Evolutionary conservation across 2,329 filamentous ascomycete genomes (phyloP).

Genomic region (Bipolaris victoriae): DNA sequence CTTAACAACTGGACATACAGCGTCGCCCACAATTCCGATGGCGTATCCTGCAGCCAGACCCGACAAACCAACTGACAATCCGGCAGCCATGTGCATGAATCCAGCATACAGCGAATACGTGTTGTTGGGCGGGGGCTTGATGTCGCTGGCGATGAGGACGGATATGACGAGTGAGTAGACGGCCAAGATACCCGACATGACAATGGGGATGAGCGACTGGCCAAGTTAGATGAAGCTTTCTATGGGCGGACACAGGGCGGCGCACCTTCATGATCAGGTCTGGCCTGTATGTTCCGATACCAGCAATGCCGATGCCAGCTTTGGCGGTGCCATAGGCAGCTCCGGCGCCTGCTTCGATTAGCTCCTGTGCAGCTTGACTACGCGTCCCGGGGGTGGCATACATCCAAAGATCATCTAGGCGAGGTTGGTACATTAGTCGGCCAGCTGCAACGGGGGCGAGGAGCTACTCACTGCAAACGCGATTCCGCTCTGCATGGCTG

Average conservation of each 20-base stretch:
- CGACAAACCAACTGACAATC: conserved; percentile 71
- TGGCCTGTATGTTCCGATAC: conserved; percentile 82
- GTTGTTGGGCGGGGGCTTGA: conserved; percentile 70
- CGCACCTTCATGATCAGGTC: conserved; percentile 89
- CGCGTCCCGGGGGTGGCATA: conserved; percentile 53
- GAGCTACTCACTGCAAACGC: conserved; percentile 64
- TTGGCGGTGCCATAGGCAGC: conserved; percentile 89
- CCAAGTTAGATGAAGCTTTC: conserved; percentile 29
- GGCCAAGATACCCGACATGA: conserved; percentile 99
- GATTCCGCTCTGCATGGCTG: conserved; percentile 69
- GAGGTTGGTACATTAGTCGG: conserved; percentile 31
- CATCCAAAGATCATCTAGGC: conserved; percentile 78
- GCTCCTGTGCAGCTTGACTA: conserved; percentile 15
- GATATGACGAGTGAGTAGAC: conserved; percentile 97
- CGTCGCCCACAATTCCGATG: conserved; percentile 94
- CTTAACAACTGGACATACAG: conserved; percentile 58
- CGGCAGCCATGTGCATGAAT: conserved; percentile 92
- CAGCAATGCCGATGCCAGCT: conserved; percentile 85
- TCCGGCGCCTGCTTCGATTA: conserved; percentile 62
- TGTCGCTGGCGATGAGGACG: conserved; percentile 91
- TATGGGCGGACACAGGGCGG: background rate
- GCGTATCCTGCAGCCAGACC: conserved; percentile 60
- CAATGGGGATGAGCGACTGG: conserved; percentile 81
- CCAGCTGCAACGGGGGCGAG: conserved; percentile 8
- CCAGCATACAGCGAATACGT: conserved; percentile 87